Conservation (phyloP, 164 flowering plant genomes). For the Stephania cephalantha region DNA sequence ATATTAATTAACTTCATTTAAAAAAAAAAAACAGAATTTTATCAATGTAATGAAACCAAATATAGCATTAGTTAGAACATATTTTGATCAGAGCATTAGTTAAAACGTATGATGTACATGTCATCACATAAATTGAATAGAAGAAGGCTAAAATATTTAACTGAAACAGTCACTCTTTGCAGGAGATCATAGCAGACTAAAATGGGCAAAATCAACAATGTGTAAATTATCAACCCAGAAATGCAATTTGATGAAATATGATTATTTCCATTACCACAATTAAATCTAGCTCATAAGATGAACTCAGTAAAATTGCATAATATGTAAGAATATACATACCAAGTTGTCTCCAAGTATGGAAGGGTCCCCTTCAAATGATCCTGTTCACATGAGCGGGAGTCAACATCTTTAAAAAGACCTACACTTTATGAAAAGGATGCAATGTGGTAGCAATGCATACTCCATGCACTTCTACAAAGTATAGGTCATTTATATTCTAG, state of each 20-base stretch:
- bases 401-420: constrained; percentile 5
- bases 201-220: not conserved
- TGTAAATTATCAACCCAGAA: not conserved
- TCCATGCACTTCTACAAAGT: not conserved
- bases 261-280: not conserved
- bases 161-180: not conserved
- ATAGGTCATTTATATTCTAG: not conserved
- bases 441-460: not conserved
- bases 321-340: constrained; percentile 35
- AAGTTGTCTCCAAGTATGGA: constrained; percentile 35
- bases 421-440: not conserved
- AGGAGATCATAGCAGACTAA: not conserved
- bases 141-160: not conserved
- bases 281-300: not conserved
- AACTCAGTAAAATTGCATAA: not conserved
- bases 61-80: too few species aligned
- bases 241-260: not conserved
- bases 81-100: too few species aligned
- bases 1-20: too few species aligned
- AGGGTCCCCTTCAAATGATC: constrained; percentile 54
- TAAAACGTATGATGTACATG: not conserved
- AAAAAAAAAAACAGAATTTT: too few species aligned
- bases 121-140: not conserved
- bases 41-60: too few species aligned
- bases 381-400: constrained; percentile 32